Base-by-base conservation (phyloP, 164 flowering plant species). In the Magnolia officinalis region DNA sequence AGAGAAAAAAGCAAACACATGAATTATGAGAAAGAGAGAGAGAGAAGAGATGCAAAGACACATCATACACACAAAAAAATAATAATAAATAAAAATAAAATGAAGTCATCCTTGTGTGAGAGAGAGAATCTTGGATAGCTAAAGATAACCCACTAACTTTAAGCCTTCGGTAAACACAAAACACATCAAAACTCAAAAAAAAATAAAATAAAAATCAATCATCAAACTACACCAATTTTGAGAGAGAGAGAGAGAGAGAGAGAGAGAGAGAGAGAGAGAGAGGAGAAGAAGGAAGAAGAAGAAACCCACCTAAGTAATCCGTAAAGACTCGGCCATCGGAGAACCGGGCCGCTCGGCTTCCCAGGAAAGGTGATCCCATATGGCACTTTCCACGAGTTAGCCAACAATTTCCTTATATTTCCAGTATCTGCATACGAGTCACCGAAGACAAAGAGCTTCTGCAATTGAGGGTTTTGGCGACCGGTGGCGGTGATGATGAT, bases 371-470 rank as follows among this genome's bases (percentile, higher is more conserved):
- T 90, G 74, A 82, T 79, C 2, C 97, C 97, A 55, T 89, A 92
- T 1, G 97, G 97, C 2, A 19, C 19, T 29, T 81, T 84, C 96
- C 96, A 91, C 2, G 92, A 86, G 20, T 50, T 6, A 23, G 80
- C 67, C 2, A 1, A 3, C 0, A 82, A 19, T 49, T 72, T 81
- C 24, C 71, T 72, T 66, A 29, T 37, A 52, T 92, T 92, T 0
- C 96, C 96, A 0, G 94, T 87, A 66, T 90, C 96, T 0, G 75
- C 93, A 79, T 92, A 92, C 11, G 96, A 92, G 74, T 92, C 94
- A 1, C 96, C 96, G 58, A 92, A 90, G 1, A 90, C 94, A 50
- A 92, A 92, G 11, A 90, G 83, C 81, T 80, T 80, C 67, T 24
- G 63, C 16, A 72, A 16, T n/a, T 31, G 69, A 8, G 0, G 45